These are phyloP conservation scores for Phaeosphaeriaceae sp. DNA, from an alignment of 2,329 filamentous ascomycete species.

Conservation along the genomic window DNA sequence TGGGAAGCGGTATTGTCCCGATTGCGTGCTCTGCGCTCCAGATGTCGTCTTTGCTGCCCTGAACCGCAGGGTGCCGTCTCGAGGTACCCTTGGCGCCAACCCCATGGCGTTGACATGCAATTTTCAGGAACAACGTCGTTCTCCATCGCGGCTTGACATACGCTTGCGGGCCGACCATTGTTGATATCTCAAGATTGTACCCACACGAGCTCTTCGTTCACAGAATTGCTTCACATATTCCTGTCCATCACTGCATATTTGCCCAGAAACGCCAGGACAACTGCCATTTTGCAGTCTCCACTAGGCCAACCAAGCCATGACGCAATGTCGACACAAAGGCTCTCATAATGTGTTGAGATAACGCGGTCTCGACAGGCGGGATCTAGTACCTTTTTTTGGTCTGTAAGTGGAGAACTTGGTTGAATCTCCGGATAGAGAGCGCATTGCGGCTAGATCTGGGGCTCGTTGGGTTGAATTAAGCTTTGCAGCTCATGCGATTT, in stretches of 20 bases:
- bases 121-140: not conserved
- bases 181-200: not conserved
- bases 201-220: not conserved
- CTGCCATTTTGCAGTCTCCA: not conserved
- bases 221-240: not conserved
- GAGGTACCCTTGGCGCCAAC: not conserved
- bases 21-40: conserved; percentile 45
- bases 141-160: not conserved
- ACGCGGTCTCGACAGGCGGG: not conserved
- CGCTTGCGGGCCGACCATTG: not conserved
- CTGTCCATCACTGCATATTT: not conserved
- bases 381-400: not conserved
- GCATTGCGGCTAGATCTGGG: not conserved
- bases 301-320: not conserved
- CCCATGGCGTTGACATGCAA: not conserved
- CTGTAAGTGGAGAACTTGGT: not conserved
- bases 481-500: not conserved
- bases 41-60: conserved; percentile 39
- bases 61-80: conserved; percentile 11
- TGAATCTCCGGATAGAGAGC: not conserved
- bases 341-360: not conserved
- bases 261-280: not conserved
- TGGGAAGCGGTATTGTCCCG: conserved; percentile 12
- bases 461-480: not conserved
- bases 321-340: not conserved